phyloP scores from a whole-genome alignment of 768 basidiomycete species.

The Lactarius quietus region DNA sequence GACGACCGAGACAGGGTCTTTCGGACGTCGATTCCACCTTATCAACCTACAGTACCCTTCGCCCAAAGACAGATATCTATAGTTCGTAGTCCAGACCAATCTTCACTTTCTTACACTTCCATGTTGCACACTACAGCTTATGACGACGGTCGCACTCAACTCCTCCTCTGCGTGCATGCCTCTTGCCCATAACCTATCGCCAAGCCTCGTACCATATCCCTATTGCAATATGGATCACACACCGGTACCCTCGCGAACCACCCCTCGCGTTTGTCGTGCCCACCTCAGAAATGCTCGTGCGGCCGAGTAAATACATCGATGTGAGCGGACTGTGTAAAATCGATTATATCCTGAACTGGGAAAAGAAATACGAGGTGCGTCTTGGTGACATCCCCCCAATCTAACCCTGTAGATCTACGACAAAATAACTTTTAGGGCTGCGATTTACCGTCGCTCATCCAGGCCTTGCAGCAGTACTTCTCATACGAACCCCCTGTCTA shows the following conservation, averaged over 20 bases:
- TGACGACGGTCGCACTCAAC: slow-evolving; percentile 91
- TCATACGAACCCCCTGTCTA: slow-evolving; percentile 87
- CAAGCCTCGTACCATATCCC: slow-evolving; percentile 88
- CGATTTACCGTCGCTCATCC: slow-evolving; percentile 65
- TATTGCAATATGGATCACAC: slow-evolving; percentile 80
- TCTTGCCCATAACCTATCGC: slow-evolving; percentile 82
- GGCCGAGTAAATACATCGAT: slow-evolving; percentile 70
- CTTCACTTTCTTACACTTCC: slow-evolving; percentile 23
- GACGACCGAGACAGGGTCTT: slow-evolving; percentile 50
- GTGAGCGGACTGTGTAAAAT: slow-evolving; percentile 69
- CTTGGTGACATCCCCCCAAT: slow-evolving; percentile 25
- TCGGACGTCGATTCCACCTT: slow-evolving; percentile 62
- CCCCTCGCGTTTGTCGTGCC: slow-evolving; percentile 92
- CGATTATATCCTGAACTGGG: slow-evolving; percentile 75
- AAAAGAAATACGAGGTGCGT: slow-evolving; percentile 77
- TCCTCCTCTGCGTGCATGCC: slow-evolving; percentile 86
- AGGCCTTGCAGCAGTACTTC: slow-evolving; percentile 78
- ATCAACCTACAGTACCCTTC: slow-evolving; percentile 48
- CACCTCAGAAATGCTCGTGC: slow-evolving; percentile 85
- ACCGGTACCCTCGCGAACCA: slow-evolving; percentile 76
- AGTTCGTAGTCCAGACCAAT: slow-evolving; percentile 38
- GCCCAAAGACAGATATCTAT: slow-evolving; percentile 81
- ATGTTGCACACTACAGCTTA: slow-evolving; percentile 63
- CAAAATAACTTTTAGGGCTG: slow-evolving; percentile 59
- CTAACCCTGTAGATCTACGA: slow-evolving; percentile 12